Evolutionary conservation across 2,329 filamentous ascomycete species (phyloP).

Genomic region (Cladophialophora bantiana): DNA sequence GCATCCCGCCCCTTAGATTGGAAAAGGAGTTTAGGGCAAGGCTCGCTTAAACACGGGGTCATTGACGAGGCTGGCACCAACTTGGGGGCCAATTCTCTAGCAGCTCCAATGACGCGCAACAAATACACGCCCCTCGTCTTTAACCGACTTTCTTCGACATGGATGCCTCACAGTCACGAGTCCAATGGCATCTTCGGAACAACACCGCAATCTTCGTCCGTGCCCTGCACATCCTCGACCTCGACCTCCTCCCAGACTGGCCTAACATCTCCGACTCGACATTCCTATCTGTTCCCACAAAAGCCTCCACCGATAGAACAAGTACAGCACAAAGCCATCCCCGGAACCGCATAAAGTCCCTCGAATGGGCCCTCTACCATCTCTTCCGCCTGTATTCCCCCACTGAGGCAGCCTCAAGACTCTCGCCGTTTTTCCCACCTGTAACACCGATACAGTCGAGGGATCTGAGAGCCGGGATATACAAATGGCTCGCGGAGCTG

Average conservation of each 20-base stretch:
- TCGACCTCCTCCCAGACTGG: conserved; percentile 80
- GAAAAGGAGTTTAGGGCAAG: not conserved
- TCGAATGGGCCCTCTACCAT: conserved; percentile 91
- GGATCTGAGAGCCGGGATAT: conserved; percentile 84
- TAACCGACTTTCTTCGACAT: not conserved
- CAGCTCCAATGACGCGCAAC: not conserved
- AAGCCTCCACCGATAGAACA: not conserved
- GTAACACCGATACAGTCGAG: conserved; percentile 88
- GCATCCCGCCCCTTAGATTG: not conserved
- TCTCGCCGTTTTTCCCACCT: conserved; percentile 89
- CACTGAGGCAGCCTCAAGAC: conserved; percentile 78
- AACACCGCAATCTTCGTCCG: conserved; percentile 75
- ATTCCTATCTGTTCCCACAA: conserved; percentile 55
- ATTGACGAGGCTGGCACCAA: not conserved
- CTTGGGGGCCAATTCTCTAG: not conserved
- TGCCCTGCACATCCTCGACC: conserved; percentile 81
- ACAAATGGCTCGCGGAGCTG: conserved; percentile 78
- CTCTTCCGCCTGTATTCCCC: conserved; percentile 85
- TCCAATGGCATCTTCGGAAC: conserved; percentile 53
- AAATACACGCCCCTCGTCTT: not conserved
- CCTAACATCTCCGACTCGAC: conserved; percentile 74
- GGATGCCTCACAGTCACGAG: conserved; percentile 1
- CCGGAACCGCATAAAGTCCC: conserved; percentile 79
- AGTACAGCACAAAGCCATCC: conserved; percentile 64
- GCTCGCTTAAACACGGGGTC: not conserved